Evolutionary conservation across 257 asterid species (phyloP).

Genomic region (Nicotiana obtusifolia): DNA sequence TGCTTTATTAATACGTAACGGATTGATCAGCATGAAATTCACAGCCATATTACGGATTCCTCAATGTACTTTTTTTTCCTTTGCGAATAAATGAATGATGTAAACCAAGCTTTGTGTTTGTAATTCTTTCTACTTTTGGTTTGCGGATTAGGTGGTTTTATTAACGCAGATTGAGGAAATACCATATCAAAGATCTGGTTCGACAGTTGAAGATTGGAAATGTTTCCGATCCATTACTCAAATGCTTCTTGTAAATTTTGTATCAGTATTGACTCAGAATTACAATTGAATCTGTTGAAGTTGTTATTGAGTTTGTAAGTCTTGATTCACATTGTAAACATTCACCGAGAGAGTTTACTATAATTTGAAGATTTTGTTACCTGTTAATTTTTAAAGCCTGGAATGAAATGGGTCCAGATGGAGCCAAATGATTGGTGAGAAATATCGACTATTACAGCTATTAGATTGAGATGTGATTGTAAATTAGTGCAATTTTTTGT

Average conservation of each 20-base stretch:
- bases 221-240: not conserved
- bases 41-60: not conserved
- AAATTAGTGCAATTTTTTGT: not conserved
- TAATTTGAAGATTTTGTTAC: not conserved
- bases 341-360: not conserved
- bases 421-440: not conserved
- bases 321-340: not conserved
- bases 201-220: not conserved
- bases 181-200: not conserved
- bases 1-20: not conserved
- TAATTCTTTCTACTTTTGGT: not conserved
- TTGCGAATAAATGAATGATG: not conserved
- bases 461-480: not conserved
- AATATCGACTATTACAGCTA: not conserved
- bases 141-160: not conserved
- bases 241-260: slow-evolving; percentile 1
- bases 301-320: not conserved
- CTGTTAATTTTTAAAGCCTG: not conserved
- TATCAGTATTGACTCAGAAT: not conserved
- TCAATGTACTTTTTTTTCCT: not conserved
- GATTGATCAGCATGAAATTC: not conserved
- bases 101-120: not conserved
- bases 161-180: not conserved
- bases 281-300: not conserved
- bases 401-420: not conserved